Base-by-base conservation (phyloP, 2,329 filamentous ascomycete genomes). In the Fusarium dlaminii region DNA sequence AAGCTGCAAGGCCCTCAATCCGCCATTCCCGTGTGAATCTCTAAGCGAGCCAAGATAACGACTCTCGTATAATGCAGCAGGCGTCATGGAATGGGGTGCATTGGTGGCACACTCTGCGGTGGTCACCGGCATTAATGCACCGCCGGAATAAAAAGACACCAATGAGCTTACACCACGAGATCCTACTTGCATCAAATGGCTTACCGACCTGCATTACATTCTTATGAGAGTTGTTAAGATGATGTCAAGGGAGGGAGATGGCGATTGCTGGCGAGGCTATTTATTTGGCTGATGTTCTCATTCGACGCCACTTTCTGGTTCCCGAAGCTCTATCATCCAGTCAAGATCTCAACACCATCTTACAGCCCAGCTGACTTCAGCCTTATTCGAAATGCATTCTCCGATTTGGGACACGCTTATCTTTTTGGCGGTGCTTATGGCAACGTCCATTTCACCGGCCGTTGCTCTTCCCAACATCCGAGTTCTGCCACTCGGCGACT, bases 401-500 rank as follows among this genome's bases (percentile, higher is more conserved):
- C 40, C 27, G 1, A 3, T 72, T 58, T 43, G 7, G 13, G 40
- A 40, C 17, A 8, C 40, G 18, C 34, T 63, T 5, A 5, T 32
- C 2, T 9, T 68, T 1, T 42, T 36, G 51, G 42, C 55, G 34
- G 7, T 45, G 27, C 7, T 71, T 11, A 30, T 58, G 36, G 56
- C 36, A 51, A 32, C 45, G 22, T 20, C 37, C 27, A 15, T 49
- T 9, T 34, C 56, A 18, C 63, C 56, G 17, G 36, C 37, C 17
- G 20, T 12, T 29, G 68, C 62, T 3, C 56, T 74, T 5, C 71
- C 71, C 18, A 65, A 60, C 8, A 71, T 74, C 7, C 37, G 72
- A 10, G 69, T 68, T 8, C 29, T 74, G 3, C 72, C 71, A 1
- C 37, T 74, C 1, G 72, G 72, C 27, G 72, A 74, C 45, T 74